Evolutionary conservation across 164 flowering plant species (phyloP), one percentile per base, ranked within the genome.

Genomic region (Dillenia turbinata): DNA sequence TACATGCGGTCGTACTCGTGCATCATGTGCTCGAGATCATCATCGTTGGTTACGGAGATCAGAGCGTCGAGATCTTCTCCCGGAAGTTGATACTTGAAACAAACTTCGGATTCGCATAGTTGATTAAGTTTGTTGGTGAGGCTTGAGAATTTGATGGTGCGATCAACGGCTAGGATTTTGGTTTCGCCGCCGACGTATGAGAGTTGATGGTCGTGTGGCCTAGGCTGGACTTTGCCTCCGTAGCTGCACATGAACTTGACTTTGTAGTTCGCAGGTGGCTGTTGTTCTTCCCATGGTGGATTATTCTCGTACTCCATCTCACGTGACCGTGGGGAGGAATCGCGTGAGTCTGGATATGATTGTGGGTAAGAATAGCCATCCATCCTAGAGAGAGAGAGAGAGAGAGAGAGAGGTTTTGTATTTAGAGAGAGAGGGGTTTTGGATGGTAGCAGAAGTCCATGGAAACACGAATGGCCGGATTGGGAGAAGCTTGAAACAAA

Each of bases 11-110:
- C 86, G 68, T 79, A 80, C 69, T 84, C 89, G 46, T 66, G 73
- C 86, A 84, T 81, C 86, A 84, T 79, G 66, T 82, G 86, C 53
- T 81, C 84, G 52, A 84, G 71, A 69, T 84, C 89, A 26, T 84
- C 86, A 47, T 84, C 89, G 68, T 77, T 82, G 24, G 83, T 82
- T 44, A 84, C 89, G 15, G 89, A 84, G 52, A 84, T 84, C 60
- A 84, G 52, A 22, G 89, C 86, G 57, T 84, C 89, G 11, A 84
- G 83, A 33, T 84, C 89, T 33, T 84, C 85, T 1, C 88, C 88
- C 3, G 85, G 88, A 10, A 79, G 70, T 80, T 83, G 85, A 51
- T 81, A 83, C 75, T 84, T 84, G 61, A 84, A 84, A 22, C 77
- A 67, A 8, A 84, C 74, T 9, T 69, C 75, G 3, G 54, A 14